Evolutionary conservation across 768 basidiomycete species (phyloP).

Genomic region (Russula sp.): DNA sequence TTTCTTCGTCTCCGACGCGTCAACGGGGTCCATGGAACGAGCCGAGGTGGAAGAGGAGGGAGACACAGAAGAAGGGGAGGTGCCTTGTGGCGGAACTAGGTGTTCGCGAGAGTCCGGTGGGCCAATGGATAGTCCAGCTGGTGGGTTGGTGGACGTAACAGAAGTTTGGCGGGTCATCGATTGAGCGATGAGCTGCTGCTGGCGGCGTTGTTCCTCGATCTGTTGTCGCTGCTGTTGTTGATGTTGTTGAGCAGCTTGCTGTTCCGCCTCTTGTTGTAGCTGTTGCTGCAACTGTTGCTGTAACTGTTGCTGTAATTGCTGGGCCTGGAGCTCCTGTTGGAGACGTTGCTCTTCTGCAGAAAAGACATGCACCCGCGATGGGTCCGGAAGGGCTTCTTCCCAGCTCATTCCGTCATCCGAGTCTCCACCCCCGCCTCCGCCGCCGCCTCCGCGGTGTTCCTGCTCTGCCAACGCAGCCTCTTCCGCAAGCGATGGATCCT

Average conservation of each 20-base stretch:
- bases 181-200: conserved; percentile 18
- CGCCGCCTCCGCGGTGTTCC: conserved; percentile 22
- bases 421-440: conserved; percentile 34
- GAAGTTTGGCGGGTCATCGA: conserved; percentile 10
- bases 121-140: conserved; percentile 31
- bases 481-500: conserved; percentile 54
- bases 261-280: conserved; percentile 27
- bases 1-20: conserved; percentile 66
- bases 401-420: conserved; percentile 83
- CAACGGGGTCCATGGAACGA: conserved; percentile 53
- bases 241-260: conserved; percentile 20
- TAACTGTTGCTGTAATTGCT: conserved; percentile 22
- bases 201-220: conserved; percentile 21
- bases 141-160: conserved; percentile 15
- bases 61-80: conserved; percentile 25
- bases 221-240: conserved; percentile 28
- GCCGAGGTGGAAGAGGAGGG: conserved; percentile 26
- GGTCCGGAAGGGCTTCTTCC: conserved; percentile 64
- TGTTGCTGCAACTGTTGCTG: conserved; percentile 18
- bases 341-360: conserved; percentile 26
- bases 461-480: conserved; percentile 45
- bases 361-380: conserved; percentile 25
- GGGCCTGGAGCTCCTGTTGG: conserved; percentile 27
- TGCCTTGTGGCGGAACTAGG: conserved; percentile 29
- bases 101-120: conserved; percentile 44